A percentile compares a stretch with the other conserved stretches of the same genome.
Evolutionary conservation across 2,329 filamentous ascomycete species (phyloP).

Genomic region (Pleurostoma richardsiae): DNA sequence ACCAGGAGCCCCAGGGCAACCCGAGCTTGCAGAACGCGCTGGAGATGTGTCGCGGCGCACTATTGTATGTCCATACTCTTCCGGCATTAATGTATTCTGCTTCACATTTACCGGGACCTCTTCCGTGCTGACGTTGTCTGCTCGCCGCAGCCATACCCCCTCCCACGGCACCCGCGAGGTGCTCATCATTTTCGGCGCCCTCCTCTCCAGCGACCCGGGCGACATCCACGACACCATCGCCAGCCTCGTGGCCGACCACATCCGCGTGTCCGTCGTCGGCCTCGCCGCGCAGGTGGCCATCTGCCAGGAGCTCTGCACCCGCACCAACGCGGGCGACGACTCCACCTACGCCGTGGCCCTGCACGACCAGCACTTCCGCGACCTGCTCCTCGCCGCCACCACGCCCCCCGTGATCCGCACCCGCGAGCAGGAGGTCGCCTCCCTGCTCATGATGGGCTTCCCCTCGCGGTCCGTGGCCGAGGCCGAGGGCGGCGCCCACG

Average conservation of each 20-base stretch:
- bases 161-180: conserved; percentile 91
- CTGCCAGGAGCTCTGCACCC: conserved; percentile 81
- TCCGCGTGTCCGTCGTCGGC: conserved; percentile 84
- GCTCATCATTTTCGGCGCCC: conserved; percentile 84
- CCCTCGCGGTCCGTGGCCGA: conserved; percentile 70
- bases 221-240: conserved; percentile 91
- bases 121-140: conserved; percentile 8
- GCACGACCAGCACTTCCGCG: conserved; percentile 81
- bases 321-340: conserved; percentile 77
- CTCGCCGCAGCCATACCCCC: conserved; percentile 66
- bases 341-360: conserved; percentile 77
- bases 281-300: conserved; percentile 89
- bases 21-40: conserved; percentile 89
- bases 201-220: conserved; percentile 86
- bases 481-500: background rate
- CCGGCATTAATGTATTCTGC: too few species aligned
- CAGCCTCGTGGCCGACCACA: conserved; percentile 72
- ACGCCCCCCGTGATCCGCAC: conserved; percentile 81
- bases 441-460: conserved; percentile 95
- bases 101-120: background rate
- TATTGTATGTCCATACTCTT: conserved; percentile 57
- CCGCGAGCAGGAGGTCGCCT: conserved; percentile 50
- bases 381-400: conserved; percentile 83
- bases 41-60: conserved; percentile 85
- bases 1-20: conserved; percentile 65